Base-by-base conservation (phyloP, 1,284 basidiomycete species). In the Rhizoctonia solani region DNA sequence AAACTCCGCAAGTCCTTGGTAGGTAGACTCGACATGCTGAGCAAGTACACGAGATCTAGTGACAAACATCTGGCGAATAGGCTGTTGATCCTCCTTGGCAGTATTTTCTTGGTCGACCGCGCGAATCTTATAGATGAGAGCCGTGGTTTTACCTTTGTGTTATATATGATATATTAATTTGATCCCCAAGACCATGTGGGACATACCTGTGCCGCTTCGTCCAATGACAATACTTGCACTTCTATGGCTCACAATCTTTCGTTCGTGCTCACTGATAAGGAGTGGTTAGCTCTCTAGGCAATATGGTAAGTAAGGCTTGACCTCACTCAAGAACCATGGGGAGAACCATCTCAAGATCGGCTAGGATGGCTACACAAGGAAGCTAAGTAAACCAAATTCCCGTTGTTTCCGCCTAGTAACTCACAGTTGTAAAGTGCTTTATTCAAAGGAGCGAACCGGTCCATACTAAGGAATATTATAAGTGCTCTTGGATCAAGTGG, bases 151-250 rank as follows among this genome's bases (percentile, higher is more conserved):
- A 1, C 61, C 61, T 66, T 5, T 21, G 14, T 3, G 11, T 8
- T 30, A 30, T 21, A n/a, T n/a, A n/a, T n/a, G n/a, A n/a, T n/a
- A n/a, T n/a, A n/a, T n/a, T n/a, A n/a, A n/a, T n/a, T n/a, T n/a
- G n/a, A n/a, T n/a, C n/a, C 27, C 1, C 5, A 34, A 21, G 5
- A n/a, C 30, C 4, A 27, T 13, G 14, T n/a, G 19, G 5, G 16
- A 29, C 16, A n/a, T 54, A 66, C 61, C 61, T 34, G 61, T 66
- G 3, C 61, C 61, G 16, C 61, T 66, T 1, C 61, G 61, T 1
- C 61, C 61, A 2, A 66, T 27, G 29, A 66, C 61, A 32, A 66
- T 50, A 11, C 58, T 61, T 14, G 58, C 30, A 3, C 58, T 47
- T 9, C 4, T 61, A 27, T 61, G 58, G n/a, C 29, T 39, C 11